These are phyloP conservation scores for Rhododendron molle DNA, from an alignment of 148 eudicot genomes.

Conservation along the genomic window DNA sequence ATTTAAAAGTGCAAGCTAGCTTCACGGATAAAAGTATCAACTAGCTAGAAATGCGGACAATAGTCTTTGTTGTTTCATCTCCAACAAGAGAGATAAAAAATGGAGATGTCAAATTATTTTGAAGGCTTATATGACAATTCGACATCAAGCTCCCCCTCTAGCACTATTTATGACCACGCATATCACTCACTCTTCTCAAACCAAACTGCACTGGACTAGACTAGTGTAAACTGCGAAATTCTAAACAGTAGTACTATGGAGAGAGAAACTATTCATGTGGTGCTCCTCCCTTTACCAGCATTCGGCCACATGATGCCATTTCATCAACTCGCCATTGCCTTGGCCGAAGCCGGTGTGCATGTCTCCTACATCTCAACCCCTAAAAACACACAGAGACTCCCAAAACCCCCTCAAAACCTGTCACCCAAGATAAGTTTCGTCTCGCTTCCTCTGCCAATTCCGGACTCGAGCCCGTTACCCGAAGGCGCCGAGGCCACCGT, in stretches of 20 bases:
- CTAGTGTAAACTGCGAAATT: background rate
- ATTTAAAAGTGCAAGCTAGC: no score
- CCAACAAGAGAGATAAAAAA: no score
- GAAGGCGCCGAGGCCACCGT: conserved; percentile 20
- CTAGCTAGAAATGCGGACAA: no score
- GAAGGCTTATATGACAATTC: no score
- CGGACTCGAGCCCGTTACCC: background rate
- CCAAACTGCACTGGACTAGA: background rate
- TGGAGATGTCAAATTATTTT: no score
- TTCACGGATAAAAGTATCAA: no score
- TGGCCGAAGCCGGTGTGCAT: conserved; percentile 18
- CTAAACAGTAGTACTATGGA: background rate
- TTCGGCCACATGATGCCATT: conserved; percentile 27
- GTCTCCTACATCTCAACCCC: conserved; percentile 23
- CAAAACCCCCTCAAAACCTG: conserved; percentile 4
- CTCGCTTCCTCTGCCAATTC: conserved; percentile 5
- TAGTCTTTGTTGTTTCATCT: no score
- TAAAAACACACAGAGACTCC: conserved; percentile 16
- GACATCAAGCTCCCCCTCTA: no score
- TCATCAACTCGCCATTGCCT: conserved; percentile 11
- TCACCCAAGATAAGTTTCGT: background rate
- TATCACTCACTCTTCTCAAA: background rate
- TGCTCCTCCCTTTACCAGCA: conserved; percentile 18
- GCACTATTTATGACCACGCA: no score
- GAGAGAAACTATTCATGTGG: conserved; percentile 9